Percentiles rank a stretch among this genome's conserved stretches.
Evolutionary conservation across 169 alveolate species (phyloP).

Genomic region (Toxoplasma gondii): DNA sequence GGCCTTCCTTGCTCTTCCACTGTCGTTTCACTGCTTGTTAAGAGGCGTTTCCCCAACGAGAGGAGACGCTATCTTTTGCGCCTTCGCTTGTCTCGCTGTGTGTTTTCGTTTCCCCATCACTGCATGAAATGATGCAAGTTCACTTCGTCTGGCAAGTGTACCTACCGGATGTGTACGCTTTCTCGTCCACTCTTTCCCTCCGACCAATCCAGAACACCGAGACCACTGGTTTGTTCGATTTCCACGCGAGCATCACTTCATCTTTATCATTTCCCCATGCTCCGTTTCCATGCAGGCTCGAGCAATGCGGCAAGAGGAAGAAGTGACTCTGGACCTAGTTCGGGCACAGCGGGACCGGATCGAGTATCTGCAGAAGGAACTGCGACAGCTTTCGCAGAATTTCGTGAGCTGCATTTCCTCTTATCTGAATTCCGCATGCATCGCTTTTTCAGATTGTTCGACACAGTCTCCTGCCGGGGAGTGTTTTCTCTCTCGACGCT

Average conservation of each 20-base stretch:
- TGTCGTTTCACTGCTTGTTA: too few species aligned
- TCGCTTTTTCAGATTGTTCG: not conserved
- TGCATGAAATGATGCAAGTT: not conserved
- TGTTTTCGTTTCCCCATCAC: not conserved
- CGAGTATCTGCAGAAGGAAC: not conserved
- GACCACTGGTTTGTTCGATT: too few species aligned
- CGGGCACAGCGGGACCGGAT: not conserved
- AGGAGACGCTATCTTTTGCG: not conserved
- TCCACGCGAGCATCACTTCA: too few species aligned
- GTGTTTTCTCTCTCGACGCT: too few species aligned
- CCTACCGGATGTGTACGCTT: not conserved
- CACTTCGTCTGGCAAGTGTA: not conserved
- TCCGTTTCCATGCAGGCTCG: not conserved
- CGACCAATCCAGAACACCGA: not conserved
- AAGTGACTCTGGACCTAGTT: not conserved
- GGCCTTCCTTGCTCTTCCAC: too few species aligned
- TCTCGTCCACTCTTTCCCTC: not conserved
- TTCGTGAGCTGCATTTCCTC: not conserved
- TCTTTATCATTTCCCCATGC: too few species aligned
- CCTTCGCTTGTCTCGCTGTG: not conserved
- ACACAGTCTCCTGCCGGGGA: too few species aligned
- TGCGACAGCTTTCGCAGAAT: constrained; percentile 10
- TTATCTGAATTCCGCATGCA: not conserved
- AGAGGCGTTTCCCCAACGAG: too few species aligned
- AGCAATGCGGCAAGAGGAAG: constrained; percentile 1